Evolutionary conservation across 1,139 yeast genomes (phyloP), one percentile per base, ranked within the genome.

Genomic region (Maudiozyma humilis): DNA sequence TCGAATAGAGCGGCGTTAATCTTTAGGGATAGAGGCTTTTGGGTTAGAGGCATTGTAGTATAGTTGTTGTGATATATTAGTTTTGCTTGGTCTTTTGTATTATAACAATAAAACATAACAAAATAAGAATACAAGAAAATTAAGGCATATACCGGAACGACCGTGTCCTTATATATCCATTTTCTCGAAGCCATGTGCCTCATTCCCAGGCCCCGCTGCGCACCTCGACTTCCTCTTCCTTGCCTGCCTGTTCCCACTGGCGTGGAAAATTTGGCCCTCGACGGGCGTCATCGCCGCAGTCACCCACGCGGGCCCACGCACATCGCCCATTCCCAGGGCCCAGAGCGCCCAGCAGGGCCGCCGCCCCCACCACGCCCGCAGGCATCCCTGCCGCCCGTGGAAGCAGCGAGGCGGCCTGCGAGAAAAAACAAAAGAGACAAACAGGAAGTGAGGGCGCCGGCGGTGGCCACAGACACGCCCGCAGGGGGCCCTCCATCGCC

Each of bases 1-100:
- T 85, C 95, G 65, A 85, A 85, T 55, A 83, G 75, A 55, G 73
- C 66, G 41, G 69, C 70, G 56, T 64, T 60, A 38, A 63, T 60
- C 49, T 60, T 62, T 41, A 63, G 48, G 45, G 64, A 57, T 37
- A 62, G 41, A 40, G 66, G 65, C 52, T 59, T 54, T 38, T 54
- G 49, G 41, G 60, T 47, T 46, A 51, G 46, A 52, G 62, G 51
- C 64, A 60, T 60, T 47, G 17, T 36, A n/a, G n/a, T n/a, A n/a
- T n/a, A n/a, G n/a, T n/a, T n/a, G n/a, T n/a, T n/a, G n/a, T n/a
- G n/a, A n/a, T n/a, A n/a, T n/a, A n/a, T n/a, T n/a, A n/a, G n/a
- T 19, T 40, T 23, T 41, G 37, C n/a, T 39, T 46, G 36, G 18
- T 36, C 30, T 41, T 16, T n/a, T 41, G 16, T 4, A 3, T 13